Evolutionary conservation across 1,284 basidiomycete species (phyloP), one percentile per base, ranked within the genome.

Genomic region (Kalmanozyma brasiliensis): DNA sequence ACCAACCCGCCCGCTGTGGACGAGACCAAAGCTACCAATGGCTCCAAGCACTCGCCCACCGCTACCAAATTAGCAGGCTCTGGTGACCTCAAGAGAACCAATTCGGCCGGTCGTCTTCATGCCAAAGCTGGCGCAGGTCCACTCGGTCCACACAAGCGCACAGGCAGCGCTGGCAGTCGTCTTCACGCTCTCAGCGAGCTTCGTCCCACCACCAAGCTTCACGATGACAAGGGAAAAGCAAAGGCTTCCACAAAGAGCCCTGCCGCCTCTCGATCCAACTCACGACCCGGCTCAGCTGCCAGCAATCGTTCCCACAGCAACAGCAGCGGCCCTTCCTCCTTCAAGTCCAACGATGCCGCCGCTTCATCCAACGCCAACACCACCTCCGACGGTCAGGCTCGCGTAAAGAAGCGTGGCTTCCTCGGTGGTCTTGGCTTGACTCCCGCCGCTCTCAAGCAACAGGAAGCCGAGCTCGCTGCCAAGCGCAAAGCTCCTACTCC

Each of bases 161-260:
- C 69, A 17, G 76, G 76, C 22, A 78, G 76, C 36, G 68, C 76
- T 3, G 74, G 58, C 6, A 66, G 67, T 42, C 65, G 76, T 0
- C 64, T 78, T 10, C 69, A 78, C 48, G 76, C 76, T 2, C 65
- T 78, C 16, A 76, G 73, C 69, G 74, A 78, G 52, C 59, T 78
- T 20, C 69, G 70, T 35, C 74, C 75, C 34, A 78, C 76, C 26
- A 78, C 74, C 19, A 78, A 77, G 42, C 53, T 77, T 19, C 48
- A 74, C 41, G 57, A 74, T 26, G 67, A 48, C 41, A 67, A 71
- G 41, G 58, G 40, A 16, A 68, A 74, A 37, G 49, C 4, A 20
- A 59, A 67, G 24, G 47, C 42, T 2, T n/a, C 44, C 19, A 20
- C 42, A 35, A 62, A 61, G 41, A 70, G 62, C 26, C 71, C 70